phyloP scores from a whole-genome alignment of 1,284 basidiomycete genomes.

The Farysia itapuensis region DNA sequence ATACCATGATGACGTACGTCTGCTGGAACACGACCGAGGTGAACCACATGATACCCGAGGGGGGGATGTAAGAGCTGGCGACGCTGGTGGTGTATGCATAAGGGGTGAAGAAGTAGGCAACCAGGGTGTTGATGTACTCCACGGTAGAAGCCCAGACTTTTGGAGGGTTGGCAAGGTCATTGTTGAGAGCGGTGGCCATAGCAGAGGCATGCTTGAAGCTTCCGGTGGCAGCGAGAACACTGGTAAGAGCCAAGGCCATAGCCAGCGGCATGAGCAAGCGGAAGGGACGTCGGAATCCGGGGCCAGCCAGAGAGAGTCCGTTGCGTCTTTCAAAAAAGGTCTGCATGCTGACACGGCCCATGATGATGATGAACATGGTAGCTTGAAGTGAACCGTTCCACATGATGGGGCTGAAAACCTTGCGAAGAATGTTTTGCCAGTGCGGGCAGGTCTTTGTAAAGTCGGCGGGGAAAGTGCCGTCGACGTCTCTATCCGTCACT shows the following conservation, averaged over 20 bases:
- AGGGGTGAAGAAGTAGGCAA: conserved; percentile 33
- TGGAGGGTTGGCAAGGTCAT: conserved; percentile 32
- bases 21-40: conserved; percentile 44
- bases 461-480: conserved; percentile 34
- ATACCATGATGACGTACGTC: conserved; percentile 42
- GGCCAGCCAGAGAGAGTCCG: conserved; percentile 33
- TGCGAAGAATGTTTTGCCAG: conserved; percentile 45
- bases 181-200: conserved; percentile 28
- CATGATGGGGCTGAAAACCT: conserved; percentile 36
- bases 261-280: conserved; percentile 40
- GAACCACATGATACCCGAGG: conserved; percentile 41
- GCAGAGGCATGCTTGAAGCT: conserved; percentile 32
- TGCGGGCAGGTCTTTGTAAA: conserved; percentile 26
- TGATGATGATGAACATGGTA: conserved; percentile 45
- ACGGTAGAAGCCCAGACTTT: conserved; percentile 29
- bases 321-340: conserved; percentile 43
- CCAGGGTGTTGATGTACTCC: conserved; percentile 41
- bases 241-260: conserved; percentile 32
- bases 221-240: conserved; percentile 17
- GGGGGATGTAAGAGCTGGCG: conserved; percentile 35
- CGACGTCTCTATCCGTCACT: conserved; percentile 32
- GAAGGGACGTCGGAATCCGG: conserved; percentile 44
- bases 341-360: conserved; percentile 33
- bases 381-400: conserved; percentile 43
- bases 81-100: conserved; percentile 30